These are phyloP conservation scores for Fusarium clavum DNA, from an alignment of 2,329 filamentous ascomycete species.

Conservation along the genomic window DNA sequence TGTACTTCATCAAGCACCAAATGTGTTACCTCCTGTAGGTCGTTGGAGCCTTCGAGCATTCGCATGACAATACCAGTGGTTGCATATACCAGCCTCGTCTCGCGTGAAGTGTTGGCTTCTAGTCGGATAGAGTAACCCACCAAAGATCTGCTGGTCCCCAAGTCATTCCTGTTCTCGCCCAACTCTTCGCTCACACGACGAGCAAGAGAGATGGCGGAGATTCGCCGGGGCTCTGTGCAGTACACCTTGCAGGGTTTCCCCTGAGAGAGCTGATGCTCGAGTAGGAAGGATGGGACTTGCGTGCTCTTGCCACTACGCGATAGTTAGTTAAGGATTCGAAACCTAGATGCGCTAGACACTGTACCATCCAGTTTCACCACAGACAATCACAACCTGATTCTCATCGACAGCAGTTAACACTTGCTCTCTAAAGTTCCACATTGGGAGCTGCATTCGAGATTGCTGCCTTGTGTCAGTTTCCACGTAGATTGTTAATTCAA, in stretches of 20 bases:
- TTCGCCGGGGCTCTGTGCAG: constrained; percentile 93
- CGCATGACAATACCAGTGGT: constrained; percentile 95
- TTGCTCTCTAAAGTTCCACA: constrained; percentile 84
- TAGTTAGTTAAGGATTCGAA: constrained; percentile 37
- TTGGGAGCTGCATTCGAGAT: constrained; percentile 83
- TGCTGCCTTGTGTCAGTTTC: constrained; percentile 50
- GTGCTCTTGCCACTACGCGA: constrained; percentile 85
- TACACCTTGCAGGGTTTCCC: constrained; percentile 91
- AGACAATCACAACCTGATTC: constrained; percentile 91
- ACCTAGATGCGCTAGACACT: constrained; percentile 5
- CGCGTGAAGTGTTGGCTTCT: constrained; percentile 84
- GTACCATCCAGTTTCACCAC: constrained; percentile 92
- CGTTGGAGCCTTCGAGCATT: constrained; percentile 91
- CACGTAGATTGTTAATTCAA: neutral
- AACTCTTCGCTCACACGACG: constrained; percentile 94
- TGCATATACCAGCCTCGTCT: constrained; percentile 89
- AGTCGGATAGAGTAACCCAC: constrained; percentile 95
- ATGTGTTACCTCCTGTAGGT: constrained; percentile 90
- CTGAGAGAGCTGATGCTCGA: constrained; percentile 86
- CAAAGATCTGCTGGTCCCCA: constrained; percentile 85
- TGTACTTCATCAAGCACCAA: constrained; percentile 98
- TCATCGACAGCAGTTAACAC: constrained; percentile 81
- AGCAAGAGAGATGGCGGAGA: constrained; percentile 94
- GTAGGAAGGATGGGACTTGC: constrained; percentile 92
- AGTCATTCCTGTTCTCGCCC: constrained; percentile 82